These are phyloP conservation scores for Ceratocystis destructans DNA, from an alignment of 2,329 filamentous ascomycete genomes.

Conservation along the genomic window DNA sequence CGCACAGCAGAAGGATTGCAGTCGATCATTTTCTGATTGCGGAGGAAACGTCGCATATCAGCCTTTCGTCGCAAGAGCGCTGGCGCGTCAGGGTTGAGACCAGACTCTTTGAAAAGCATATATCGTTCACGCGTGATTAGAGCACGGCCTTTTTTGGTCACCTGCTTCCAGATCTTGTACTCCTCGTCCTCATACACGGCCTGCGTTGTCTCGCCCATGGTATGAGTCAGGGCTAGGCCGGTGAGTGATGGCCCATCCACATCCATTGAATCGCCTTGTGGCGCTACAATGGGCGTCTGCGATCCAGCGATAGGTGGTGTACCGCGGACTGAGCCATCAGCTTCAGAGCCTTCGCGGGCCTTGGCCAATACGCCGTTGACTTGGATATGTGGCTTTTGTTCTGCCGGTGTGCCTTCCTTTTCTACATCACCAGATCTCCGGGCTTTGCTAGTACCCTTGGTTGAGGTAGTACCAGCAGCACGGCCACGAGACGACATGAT, in stretches of 20 bases:
- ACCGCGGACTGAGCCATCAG: constrained; percentile 59
- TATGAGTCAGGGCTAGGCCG: constrained; percentile 48
- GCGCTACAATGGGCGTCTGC: constrained; percentile 61
- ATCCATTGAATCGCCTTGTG: constrained; percentile 75
- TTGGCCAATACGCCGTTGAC: constrained; percentile 50
- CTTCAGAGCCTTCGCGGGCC: constrained; percentile 63
- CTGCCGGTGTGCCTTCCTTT: constrained; percentile 67
- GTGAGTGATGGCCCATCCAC: constrained; percentile 63
- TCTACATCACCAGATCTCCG: constrained; percentile 50
- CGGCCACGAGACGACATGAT: constrained; percentile 96
- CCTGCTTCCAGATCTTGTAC: constrained; percentile 97
- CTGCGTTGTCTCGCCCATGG: constrained; percentile 52
- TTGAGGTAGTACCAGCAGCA: constrained; percentile 50
- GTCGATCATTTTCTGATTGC: constrained; percentile 17
- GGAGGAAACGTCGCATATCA: constrained; percentile 75
- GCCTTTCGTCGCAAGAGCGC: constrained; percentile 73
- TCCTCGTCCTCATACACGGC: constrained; percentile 83
- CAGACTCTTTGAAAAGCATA: constrained; percentile 71
- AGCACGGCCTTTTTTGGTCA: constrained; percentile 91
- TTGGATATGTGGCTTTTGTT: constrained; percentile 59
- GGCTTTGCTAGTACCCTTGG: constrained; percentile 59
- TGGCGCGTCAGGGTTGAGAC: constrained; percentile 73
- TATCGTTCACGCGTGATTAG: constrained; percentile 73
- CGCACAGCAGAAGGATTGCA: constrained; percentile 29
- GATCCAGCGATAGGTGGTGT: constrained; percentile 68